Conservation (phyloP, 1,284 basidiomycete genomes). For the Tylopilus microsporus region DNA sequence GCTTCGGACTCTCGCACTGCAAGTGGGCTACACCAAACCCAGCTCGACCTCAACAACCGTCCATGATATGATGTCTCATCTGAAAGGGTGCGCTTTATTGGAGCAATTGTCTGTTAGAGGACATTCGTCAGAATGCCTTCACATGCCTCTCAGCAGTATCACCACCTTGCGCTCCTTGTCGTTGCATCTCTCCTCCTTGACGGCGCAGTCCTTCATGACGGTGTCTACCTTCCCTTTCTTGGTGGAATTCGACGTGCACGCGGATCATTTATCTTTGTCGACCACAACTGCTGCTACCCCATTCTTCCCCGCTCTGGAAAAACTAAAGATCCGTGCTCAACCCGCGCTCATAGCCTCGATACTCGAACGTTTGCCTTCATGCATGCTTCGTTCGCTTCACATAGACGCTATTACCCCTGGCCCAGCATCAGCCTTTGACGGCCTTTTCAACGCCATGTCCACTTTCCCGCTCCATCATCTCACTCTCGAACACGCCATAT, state of each 20-base stretch:
- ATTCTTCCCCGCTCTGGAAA: slow-evolving; percentile 42
- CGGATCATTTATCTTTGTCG: slow-evolving; percentile 38
- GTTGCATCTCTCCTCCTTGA: slow-evolving; percentile 44
- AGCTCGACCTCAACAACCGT: slow-evolving; percentile 10
- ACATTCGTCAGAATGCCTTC: slow-evolving; percentile 36
- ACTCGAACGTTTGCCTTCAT: slow-evolving; percentile 29
- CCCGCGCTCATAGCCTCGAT: slow-evolving; percentile 37
- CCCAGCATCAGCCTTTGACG: slow-evolving; percentile 35
- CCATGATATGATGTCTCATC: slow-evolving; percentile 29
- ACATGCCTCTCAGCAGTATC: slow-evolving; percentile 36
- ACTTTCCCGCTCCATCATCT: slow-evolving; percentile 36
- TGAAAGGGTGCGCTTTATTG: slow-evolving; percentile 32
- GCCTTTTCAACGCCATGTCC: slow-evolving; percentile 38
- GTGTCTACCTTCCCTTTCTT: slow-evolving; percentile 43
- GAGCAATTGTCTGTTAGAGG: slow-evolving; percentile 46
- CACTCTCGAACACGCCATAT: slow-evolving; percentile 42
- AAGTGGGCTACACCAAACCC: slow-evolving; percentile 35
- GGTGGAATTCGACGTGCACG: slow-evolving; percentile 46
- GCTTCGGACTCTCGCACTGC: slow-evolving; percentile 40
- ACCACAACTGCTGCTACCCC: slow-evolving; percentile 18
- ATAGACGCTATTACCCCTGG: slow-evolving; percentile 35
- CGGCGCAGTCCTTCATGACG: slow-evolving; percentile 37
- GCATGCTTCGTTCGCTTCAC: slow-evolving; percentile 38
- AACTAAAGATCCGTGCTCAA: slow-evolving; percentile 43
- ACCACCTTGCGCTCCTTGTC: slow-evolving; percentile 39